Conservation (phyloP, 441 rosid genomes). For the Mallotus japonicus region DNA sequence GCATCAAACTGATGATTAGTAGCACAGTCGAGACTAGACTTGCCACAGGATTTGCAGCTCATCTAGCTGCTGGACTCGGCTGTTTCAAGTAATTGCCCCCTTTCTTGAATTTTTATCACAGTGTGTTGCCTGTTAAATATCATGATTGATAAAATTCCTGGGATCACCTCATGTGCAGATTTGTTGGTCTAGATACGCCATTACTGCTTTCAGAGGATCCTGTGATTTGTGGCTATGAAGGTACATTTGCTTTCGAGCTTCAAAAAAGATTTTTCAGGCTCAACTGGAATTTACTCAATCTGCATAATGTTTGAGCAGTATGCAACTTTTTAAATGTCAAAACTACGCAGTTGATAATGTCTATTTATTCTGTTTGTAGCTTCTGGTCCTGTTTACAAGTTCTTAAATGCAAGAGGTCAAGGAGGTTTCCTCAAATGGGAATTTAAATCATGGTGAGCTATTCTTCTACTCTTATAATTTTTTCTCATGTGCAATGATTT, state of each 20-base stretch:
- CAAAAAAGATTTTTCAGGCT: too few relatives aligned
- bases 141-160: neutral
- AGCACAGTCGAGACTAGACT: conserved; percentile 89
- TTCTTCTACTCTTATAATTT: too few relatives aligned
- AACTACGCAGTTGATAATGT: neutral
- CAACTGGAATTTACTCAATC: too few relatives aligned
- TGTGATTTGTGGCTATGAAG: conserved; percentile 77
- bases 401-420: conserved; percentile 72
- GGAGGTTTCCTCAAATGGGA: conserved; percentile 81
- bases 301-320: neutral
- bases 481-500: too few relatives aligned
- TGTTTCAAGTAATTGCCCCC: conserved; percentile 57
- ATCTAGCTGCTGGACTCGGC: conserved; percentile 88
- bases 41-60: conserved; percentile 93
- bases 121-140: neutral
- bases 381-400: conserved; percentile 71
- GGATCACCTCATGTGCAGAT: conserved; percentile 36
- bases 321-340: neutral
- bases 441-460: conserved; percentile 37
- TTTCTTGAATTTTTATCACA: neutral
- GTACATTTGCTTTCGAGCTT: conserved; percentile 31
- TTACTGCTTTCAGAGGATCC: conserved; percentile 87
- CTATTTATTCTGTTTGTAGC: conserved; percentile 29
- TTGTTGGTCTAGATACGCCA: conserved; percentile 77
- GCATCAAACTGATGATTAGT: conserved; percentile 72